phyloP scores from a whole-genome alignment of 2,329 filamentous ascomycete species.

The Aspergillus chevalieri region DNA sequence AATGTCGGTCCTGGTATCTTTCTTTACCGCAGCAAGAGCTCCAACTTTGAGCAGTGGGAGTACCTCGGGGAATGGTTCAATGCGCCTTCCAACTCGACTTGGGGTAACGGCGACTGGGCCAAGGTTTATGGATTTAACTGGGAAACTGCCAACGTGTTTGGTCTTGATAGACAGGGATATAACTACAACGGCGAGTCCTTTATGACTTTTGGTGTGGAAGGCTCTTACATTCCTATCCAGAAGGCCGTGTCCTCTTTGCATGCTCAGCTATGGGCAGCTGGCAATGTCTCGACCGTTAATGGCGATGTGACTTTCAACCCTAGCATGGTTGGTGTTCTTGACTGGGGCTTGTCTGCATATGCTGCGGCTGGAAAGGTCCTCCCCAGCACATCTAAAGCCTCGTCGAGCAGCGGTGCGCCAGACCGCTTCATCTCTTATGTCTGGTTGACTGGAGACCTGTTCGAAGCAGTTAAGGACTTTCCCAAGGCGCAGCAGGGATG shows the following conservation, averaged over 20 bases:
- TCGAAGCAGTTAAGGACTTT: slow-evolving; percentile 6
- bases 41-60: slow-evolving; percentile 15
- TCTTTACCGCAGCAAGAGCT: slow-evolving; percentile 12
- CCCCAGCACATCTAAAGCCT: slow-evolving; percentile 9
- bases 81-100: slow-evolving; percentile 12
- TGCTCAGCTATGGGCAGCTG: slow-evolving; percentile 14
- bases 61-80: slow-evolving; percentile 17
- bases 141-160: slow-evolving; percentile 12
- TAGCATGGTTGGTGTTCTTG: slow-evolving; percentile 14
- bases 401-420: slow-evolving; percentile 9
- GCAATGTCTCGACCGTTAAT: slow-evolving; percentile 4
- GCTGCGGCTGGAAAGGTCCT: slow-evolving; percentile 14
- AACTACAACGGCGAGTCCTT: slow-evolving; percentile 11
- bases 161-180: slow-evolving; percentile 11
- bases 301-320: slow-evolving; percentile 10
- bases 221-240: slow-evolving; percentile 7
- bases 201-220: slow-evolving; percentile 12
- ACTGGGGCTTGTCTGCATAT: slow-evolving; percentile 13
- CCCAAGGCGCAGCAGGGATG: slow-evolving; percentile 12
- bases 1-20: slow-evolving; percentile 10
- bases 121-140: slow-evolving; percentile 17
- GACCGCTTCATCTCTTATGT: slow-evolving; percentile 13
- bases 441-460: slow-evolving; percentile 14
- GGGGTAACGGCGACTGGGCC: slow-evolving; percentile 15
- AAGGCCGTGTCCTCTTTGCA: slow-evolving; percentile 11